Percentiles rank a stretch among this genome's conserved stretches.
Conservation (phyloP, 176 grass and related monocot species). For the Aegilops tauschii region DNA sequence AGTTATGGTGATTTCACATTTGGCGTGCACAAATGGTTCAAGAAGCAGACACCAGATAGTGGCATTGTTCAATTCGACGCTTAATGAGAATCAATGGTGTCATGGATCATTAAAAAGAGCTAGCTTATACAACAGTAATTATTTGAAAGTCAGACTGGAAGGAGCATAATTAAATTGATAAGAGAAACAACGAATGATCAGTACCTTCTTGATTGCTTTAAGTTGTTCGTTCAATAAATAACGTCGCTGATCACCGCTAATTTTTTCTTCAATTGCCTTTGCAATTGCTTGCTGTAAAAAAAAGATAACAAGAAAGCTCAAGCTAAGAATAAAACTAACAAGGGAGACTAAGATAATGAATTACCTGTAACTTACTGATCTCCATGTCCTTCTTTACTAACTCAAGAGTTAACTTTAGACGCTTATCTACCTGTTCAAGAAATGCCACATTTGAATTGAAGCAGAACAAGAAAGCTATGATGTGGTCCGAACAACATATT, state of each 20-base stretch:
- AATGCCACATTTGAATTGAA: slow-evolving; percentile 31
- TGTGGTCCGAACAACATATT: background rate
- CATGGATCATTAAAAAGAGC: background rate
- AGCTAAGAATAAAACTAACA: slow-evolving; percentile 19
- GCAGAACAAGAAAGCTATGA: slow-evolving; percentile 21
- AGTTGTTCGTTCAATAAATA: slow-evolving; percentile 98
- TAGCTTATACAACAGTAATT: slow-evolving; percentile 1
- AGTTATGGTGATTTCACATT: slow-evolving; percentile 19
- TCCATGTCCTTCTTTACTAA: slow-evolving; percentile 99
- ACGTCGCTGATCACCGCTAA: slow-evolving; percentile 96
- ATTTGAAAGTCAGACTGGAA: background rate
- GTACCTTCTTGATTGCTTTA: slow-evolving; percentile 99
- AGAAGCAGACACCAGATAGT: background rate
- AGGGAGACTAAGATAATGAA: background rate
- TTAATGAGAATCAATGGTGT: slow-evolving; percentile 10
- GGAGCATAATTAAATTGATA: slow-evolving; percentile 5
- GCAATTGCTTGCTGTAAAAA: slow-evolving; percentile 92
- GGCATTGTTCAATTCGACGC: background rate
- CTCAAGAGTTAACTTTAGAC: slow-evolving; percentile 91
- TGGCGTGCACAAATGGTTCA: background rate
- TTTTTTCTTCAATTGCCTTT: slow-evolving; percentile 99
- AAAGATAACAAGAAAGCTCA: slow-evolving; percentile 13
- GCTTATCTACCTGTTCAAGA: slow-evolving; percentile 83
- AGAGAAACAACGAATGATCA: slow-evolving; percentile 1
- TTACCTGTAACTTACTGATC: slow-evolving; percentile 97